A percentile compares a stretch with the other conserved stretches of the same genome.
Conservation (phyloP, 2,329 filamentous ascomycete species). For the Acrodontium crateriforme region DNA sequence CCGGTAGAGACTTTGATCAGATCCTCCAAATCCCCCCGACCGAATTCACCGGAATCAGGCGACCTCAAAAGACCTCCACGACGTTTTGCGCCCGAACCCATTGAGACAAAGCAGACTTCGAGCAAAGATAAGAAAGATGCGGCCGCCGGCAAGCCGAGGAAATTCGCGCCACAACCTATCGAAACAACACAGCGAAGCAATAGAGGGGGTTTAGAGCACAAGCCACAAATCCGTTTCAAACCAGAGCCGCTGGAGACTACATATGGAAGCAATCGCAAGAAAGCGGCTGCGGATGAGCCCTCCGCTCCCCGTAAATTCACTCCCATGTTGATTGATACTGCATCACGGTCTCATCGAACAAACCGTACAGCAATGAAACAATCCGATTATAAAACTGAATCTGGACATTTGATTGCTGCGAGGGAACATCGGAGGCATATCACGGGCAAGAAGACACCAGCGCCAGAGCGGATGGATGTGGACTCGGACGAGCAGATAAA, state of each 20-base stretch:
- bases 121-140: conserved; percentile 10
- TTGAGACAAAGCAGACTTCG: conserved; percentile 24
- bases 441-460: conserved; percentile 10
- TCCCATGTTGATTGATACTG: conserved; percentile 71
- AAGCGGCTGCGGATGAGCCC: conserved; percentile 9
- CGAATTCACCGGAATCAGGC: conserved; percentile 21
- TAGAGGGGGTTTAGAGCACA: conserved; percentile 5
- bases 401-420: conserved; percentile 16
- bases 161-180: conserved; percentile 23
- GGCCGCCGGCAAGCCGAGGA: conserved; percentile 4
- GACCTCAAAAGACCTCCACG: conserved; percentile 12
- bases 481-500: conserved; percentile 1
- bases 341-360: conserved; percentile 53
- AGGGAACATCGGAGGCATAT: conserved; percentile 19
- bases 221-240: conserved; percentile 15
- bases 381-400: conserved; percentile 54
- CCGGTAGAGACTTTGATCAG: conserved; percentile 60
- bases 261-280: conserved; percentile 14
- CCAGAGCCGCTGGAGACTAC: conserved; percentile 22
- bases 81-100: conserved; percentile 22
- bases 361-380: conserved; percentile 46
- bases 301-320: conserved; percentile 43
- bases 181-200: conserved; percentile 24
- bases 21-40: conserved; percentile 23
- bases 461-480: conserved; percentile 3